Evolutionary conservation across 495 filamentous ascomycete genomes (phyloP).

Genomic region (Xylaria longipes): DNA sequence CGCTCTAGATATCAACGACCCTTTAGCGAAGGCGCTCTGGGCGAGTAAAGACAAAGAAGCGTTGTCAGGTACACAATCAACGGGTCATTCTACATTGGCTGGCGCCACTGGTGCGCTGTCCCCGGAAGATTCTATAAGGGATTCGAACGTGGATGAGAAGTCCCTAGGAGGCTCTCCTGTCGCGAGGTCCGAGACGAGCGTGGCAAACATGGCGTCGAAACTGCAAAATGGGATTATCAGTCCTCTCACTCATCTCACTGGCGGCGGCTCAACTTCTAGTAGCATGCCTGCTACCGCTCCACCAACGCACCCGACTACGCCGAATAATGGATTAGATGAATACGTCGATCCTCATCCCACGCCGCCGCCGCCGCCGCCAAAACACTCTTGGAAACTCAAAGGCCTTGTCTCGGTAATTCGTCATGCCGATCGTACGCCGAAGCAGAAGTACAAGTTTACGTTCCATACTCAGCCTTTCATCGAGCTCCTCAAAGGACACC

Average conservation of each 20-base stretch:
- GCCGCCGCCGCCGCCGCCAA: constrained; percentile 81
- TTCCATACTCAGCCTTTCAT: constrained; percentile 98
- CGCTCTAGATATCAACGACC: constrained; percentile 51
- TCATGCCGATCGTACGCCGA: constrained; percentile 95
- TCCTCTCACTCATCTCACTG: constrained; percentile 42
- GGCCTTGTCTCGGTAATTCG: constrained; percentile 97
- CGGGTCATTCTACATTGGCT: constrained; percentile 42
- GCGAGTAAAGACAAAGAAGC: constrained; percentile 45
- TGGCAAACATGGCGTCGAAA: constrained; percentile 39
- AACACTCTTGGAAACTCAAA: constrained; percentile 97
- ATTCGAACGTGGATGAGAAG: constrained; percentile 43
- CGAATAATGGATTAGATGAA: constrained; percentile 37
- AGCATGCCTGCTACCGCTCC: constrained; percentile 51
- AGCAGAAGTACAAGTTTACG: constrained; percentile 99
- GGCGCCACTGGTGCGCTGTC: constrained; percentile 44
- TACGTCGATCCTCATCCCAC: constrained; percentile 43
- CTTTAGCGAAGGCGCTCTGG: constrained; percentile 41
- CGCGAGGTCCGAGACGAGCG: constrained; percentile 42
- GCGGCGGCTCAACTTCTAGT: constrained; percentile 40
- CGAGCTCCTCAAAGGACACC: constrained; percentile 88
- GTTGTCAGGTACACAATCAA: constrained; percentile 34
- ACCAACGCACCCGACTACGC: constrained; percentile 50
- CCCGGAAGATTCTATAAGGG: constrained; percentile 37
- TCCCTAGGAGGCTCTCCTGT: constrained; percentile 32
- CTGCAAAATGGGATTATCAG: constrained; percentile 44